Evolutionary conservation across 2,329 filamentous ascomycete species (phyloP).

Genomic region (Paraconiothyrium brasiliense): DNA sequence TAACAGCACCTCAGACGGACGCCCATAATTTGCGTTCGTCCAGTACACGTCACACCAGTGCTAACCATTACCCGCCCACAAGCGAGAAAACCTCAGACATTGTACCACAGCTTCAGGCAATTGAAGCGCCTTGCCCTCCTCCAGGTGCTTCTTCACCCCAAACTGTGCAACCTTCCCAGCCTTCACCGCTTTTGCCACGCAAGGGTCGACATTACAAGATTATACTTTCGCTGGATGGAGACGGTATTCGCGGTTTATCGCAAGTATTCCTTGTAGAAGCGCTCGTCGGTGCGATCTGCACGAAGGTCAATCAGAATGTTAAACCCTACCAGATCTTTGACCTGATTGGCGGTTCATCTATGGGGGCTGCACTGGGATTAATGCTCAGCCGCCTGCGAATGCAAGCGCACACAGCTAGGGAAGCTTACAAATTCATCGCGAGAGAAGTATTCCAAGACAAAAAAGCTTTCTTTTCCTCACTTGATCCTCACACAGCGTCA

Average conservation of each 20-base stretch:
- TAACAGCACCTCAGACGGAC: not conserved
- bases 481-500: conserved; percentile 29
- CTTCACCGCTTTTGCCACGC: conserved; percentile 21
- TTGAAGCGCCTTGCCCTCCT: not conserved
- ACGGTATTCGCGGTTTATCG: conserved; percentile 44
- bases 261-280: conserved; percentile 42
- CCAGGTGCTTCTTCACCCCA: not conserved
- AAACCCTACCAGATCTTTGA: conserved; percentile 45
- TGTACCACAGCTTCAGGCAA: not conserved
- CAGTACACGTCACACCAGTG: not conserved
- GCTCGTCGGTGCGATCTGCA: conserved; percentile 42
- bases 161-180: conserved; percentile 12
- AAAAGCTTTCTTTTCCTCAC: conserved; percentile 34
- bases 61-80: not conserved
- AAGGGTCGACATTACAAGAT: conserved; percentile 41
- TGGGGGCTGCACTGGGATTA: conserved; percentile 40
- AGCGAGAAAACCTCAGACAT: not conserved
- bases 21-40: not conserved
- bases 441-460: conserved; percentile 41
- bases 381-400: conserved; percentile 43
- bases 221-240: conserved; percentile 44
- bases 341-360: conserved; percentile 40
- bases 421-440: conserved; percentile 39
- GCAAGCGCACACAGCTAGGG: conserved; percentile 39
- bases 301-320: conserved; percentile 33